A percentile compares a stretch with the other conserved stretches of the same genome.
These are phyloP conservation scores for Phyllosticta citriasiana DNA, from an alignment of 2,329 filamentous ascomycete genomes.

Conservation along the genomic window DNA sequence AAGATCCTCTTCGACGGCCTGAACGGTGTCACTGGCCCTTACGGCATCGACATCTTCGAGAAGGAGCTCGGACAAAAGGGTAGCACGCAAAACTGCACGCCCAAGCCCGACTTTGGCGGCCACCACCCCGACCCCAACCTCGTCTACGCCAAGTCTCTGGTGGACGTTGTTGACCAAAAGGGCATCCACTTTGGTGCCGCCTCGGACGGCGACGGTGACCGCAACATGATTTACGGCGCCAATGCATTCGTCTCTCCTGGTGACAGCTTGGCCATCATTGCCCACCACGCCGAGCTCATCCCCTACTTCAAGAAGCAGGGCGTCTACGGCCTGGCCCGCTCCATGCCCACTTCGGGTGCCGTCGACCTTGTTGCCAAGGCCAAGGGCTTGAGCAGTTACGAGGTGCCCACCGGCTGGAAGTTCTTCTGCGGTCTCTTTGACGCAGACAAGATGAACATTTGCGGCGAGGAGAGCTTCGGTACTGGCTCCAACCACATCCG, in stretches of 20 bases:
- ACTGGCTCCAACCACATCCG: conserved; percentile 98
- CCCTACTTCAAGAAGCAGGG: conserved; percentile 98
- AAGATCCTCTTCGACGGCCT: conserved; percentile 95
- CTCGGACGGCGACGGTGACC: conserved; percentile 93
- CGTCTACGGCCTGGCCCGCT: conserved; percentile 87
- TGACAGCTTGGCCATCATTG: conserved; percentile 95
- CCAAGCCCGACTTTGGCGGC: conserved; percentile 89
- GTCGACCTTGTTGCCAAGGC: conserved; percentile 94
- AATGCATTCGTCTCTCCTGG: conserved; percentile 94
- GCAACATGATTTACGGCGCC: conserved; percentile 99
- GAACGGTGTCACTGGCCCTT: conserved; percentile 88
- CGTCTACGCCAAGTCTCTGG: conserved; percentile 89
- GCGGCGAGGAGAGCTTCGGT: conserved; percentile 95
- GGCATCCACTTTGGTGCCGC: conserved; percentile 92
- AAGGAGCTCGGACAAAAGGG: conserved; percentile 76
- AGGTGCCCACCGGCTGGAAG: conserved; percentile 98
- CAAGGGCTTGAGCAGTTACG: conserved; percentile 83
- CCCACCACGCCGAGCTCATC: conserved; percentile 90
- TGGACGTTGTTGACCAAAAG: conserved; percentile 85
- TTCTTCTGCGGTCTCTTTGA: conserved; percentile 98
- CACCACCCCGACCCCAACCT: conserved; percentile 97
- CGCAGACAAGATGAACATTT: conserved; percentile 92
- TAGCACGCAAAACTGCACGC: conserved; percentile 84
- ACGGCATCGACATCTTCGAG: conserved; percentile 90
- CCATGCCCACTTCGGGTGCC: conserved; percentile 94